Conservation (phyloP, 2,329 filamentous ascomycete genomes). For the Cadophora sp. region DNA sequence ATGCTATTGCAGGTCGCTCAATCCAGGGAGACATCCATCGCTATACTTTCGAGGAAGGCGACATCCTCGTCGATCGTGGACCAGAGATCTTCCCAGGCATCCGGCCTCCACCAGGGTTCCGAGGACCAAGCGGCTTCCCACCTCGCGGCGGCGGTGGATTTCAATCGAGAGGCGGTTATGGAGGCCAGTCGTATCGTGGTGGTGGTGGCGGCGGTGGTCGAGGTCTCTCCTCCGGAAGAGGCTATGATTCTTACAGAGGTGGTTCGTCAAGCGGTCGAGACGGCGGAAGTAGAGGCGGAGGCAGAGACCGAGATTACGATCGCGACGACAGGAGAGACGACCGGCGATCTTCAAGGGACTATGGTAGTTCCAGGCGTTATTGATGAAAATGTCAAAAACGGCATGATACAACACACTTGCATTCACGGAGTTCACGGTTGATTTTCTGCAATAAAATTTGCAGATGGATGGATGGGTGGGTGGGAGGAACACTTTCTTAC, state of each 20-base stretch:
- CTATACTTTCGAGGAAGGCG: conserved; percentile 74
- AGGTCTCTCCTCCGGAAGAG: neutral
- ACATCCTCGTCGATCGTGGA: conserved; percentile 73
- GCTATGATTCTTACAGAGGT: conserved; percentile 17
- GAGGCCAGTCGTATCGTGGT: conserved; percentile 25
- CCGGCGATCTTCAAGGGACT: conserved; percentile 5
- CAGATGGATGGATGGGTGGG: neutral
- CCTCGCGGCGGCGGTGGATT: conserved; percentile 17
- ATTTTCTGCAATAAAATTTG: neutral
- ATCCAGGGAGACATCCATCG: conserved; percentile 58
- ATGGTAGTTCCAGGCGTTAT: conserved; percentile 14
- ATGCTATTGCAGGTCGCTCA: conserved; percentile 44
- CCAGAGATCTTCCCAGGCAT: conserved; percentile 73
- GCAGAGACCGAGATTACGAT: conserved; percentile 1
- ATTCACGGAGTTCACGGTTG: conserved; percentile 19
- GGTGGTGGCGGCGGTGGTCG: conserved; percentile 27
- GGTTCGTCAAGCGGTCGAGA: neutral
- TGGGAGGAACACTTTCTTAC: neutral
- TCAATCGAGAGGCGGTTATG: conserved; percentile 7
- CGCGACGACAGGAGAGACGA: conserved; percentile 18
- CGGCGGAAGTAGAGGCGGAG: neutral
- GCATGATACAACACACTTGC: neutral
- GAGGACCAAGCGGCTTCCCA: conserved; percentile 34
- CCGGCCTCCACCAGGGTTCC: conserved; percentile 57
- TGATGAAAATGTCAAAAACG: neutral